These are phyloP conservation scores for Lathyrus tuberosus DNA, from an alignment of 306 rosid genomes.

Conservation along the genomic window DNA sequence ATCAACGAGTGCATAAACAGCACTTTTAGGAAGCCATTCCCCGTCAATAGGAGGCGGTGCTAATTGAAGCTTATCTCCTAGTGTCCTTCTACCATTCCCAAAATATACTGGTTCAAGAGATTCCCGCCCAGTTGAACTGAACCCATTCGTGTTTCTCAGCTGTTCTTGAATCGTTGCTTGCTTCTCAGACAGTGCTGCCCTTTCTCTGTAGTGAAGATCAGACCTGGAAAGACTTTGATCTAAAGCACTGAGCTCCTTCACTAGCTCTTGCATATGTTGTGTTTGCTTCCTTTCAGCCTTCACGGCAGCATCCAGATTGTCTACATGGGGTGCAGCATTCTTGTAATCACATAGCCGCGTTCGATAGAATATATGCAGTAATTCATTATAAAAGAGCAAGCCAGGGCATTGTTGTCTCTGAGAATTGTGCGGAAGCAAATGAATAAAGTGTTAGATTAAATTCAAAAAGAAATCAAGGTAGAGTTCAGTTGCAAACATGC, in stretches of 20 bases:
- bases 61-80: slow-evolving; percentile 81
- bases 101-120: slow-evolving; percentile 78
- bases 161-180: slow-evolving; percentile 70
- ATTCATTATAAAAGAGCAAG: slow-evolving; percentile 83
- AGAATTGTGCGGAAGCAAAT: slow-evolving; percentile 34
- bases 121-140: slow-evolving; percentile 56
- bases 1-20: slow-evolving; percentile 88
- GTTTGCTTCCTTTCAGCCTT: slow-evolving; percentile 76
- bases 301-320: slow-evolving; percentile 90
- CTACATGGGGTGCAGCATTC: slow-evolving; percentile 86
- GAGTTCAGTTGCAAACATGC: slow-evolving; percentile 27
- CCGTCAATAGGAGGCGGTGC: slow-evolving; percentile 95
- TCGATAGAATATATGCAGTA: slow-evolving; percentile 86
- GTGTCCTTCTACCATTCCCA: slow-evolving; percentile 72
- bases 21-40: slow-evolving; percentile 98
- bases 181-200: slow-evolving; percentile 79
- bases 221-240: slow-evolving; percentile 84
- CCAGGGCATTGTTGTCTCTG: slow-evolving; percentile 82
- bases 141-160: slow-evolving; percentile 54
- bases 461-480: slow-evolving; percentile 31
- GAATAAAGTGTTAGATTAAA: slow-evolving; percentile 27
- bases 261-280: slow-evolving; percentile 63
- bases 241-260: slow-evolving; percentile 69
- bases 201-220: slow-evolving; percentile 79
- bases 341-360: slow-evolving; percentile 92